Conservation (phyloP, 1,284 basidiomycete species). For the Melampsora americana region DNA sequence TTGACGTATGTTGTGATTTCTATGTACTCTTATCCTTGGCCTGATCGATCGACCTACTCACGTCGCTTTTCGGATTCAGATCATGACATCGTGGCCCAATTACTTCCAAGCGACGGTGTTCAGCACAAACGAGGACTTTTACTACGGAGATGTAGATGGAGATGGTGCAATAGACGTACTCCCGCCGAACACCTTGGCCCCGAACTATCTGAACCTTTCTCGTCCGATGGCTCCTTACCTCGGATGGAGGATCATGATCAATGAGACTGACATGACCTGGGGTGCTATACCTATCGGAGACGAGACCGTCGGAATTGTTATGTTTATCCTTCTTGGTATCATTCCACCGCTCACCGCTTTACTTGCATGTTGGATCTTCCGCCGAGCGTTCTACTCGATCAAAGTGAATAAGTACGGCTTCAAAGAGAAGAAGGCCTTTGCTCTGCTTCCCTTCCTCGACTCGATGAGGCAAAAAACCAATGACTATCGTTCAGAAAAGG, state of each 20-base stretch:
- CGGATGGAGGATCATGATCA: conserved; percentile 74
- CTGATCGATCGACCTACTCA: not conserved
- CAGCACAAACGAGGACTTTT: conserved; percentile 81
- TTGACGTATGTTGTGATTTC: conserved; percentile 57
- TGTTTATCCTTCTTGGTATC: conserved; percentile 73
- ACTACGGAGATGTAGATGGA: conserved; percentile 72
- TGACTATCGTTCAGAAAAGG: conserved; percentile 32
- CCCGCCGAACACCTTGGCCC: conserved; percentile 74
- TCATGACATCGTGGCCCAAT: conserved; percentile 82
- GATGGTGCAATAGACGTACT: conserved; percentile 83
- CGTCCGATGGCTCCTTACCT: conserved; percentile 62
- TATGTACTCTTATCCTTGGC: not conserved
- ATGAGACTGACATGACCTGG: conserved; percentile 75
- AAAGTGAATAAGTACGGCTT: conserved; percentile 66
- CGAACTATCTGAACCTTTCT: conserved; percentile 85
- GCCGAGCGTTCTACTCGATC: conserved; percentile 92
- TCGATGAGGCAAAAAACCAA: conserved; percentile 38
- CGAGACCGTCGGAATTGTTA: conserved; percentile 71
- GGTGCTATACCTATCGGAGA: conserved; percentile 73
- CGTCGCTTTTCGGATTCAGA: conserved; percentile 48
- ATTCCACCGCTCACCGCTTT: conserved; percentile 80
- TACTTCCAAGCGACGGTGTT: conserved; percentile 83
- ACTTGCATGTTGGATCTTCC: conserved; percentile 77
- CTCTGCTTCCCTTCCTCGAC: conserved; percentile 24
- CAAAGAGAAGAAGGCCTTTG: conserved; percentile 42